These are phyloP conservation scores for Neofusicoccum cordaticola DNA, from an alignment of 2,329 filamentous ascomycete species.

Conservation along the genomic window DNA sequence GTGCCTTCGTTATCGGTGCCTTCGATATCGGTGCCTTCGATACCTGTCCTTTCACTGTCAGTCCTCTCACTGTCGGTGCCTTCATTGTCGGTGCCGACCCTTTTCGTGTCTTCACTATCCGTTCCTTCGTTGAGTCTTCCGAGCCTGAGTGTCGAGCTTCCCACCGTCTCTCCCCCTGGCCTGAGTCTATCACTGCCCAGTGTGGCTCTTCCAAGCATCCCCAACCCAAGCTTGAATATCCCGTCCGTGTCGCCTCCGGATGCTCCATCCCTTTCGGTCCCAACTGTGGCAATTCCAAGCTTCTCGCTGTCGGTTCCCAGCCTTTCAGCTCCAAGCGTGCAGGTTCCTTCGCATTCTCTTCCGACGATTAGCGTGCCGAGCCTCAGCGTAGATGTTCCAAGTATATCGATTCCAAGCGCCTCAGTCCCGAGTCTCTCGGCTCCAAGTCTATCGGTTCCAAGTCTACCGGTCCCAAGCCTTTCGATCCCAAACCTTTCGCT, in stretches of 20 bases:
- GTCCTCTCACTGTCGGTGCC: neutral
- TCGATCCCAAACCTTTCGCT: neutral
- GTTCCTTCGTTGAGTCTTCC: neutral
- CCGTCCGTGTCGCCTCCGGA: too few species aligned
- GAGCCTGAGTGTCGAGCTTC: neutral
- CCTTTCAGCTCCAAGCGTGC: neutral
- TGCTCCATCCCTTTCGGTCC: neutral
- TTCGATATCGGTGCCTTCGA: neutral
- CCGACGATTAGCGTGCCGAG: neutral
- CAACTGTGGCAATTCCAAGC: neutral
- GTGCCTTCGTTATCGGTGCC: neutral
- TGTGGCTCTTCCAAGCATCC: neutral
- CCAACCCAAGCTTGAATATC: too few species aligned
- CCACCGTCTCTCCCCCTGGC: neutral
- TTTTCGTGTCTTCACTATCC: neutral
- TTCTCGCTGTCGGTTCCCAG: neutral
- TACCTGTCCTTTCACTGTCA: neutral
- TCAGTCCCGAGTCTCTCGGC: too few species aligned
- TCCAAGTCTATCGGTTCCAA: neutral
- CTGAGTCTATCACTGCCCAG: neutral
- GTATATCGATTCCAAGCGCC: neutral
- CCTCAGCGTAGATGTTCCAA: neutral
- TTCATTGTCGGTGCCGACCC: neutral
- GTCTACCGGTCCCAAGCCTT: neutral
- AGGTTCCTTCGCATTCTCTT: neutral